Percentiles rank a stretch among this genome's conserved stretches.
phyloP scores from a whole-genome alignment of 768 basidiomycete species.

The Rhodotorula babjevae region DNA sequence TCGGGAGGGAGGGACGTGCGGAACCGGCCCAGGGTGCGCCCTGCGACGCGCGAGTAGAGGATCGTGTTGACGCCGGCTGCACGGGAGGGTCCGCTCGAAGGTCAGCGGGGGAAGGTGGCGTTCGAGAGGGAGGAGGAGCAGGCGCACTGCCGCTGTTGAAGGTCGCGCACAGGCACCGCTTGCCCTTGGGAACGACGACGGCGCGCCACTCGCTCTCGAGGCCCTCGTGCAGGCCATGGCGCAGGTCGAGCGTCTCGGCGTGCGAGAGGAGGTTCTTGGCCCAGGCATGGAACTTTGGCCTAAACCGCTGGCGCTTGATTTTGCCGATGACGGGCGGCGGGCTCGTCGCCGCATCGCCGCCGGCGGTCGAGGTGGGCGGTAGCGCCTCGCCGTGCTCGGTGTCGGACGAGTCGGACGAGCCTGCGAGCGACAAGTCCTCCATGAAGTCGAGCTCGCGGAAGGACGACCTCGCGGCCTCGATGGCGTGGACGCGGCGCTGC shows the following conservation, averaged over 20 bases:
- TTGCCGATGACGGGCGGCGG: slow-evolving; percentile 5
- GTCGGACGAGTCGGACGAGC: background rate
- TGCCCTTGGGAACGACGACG: slow-evolving; percentile 30
- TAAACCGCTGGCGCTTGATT: slow-evolving; percentile 8
- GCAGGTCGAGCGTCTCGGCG: slow-evolving; percentile 32
- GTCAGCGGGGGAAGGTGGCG: background rate
- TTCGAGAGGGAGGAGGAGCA: background rate
- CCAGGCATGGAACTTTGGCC: slow-evolving; percentile 24
- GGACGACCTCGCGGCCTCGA: slow-evolving; percentile 22
- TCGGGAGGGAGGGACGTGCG: slow-evolving; percentile 9
- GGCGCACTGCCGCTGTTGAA: slow-evolving; percentile 10
- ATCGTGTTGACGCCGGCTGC: slow-evolving; percentile 28
- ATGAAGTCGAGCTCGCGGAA: slow-evolving; percentile 22
- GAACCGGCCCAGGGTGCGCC: slow-evolving; percentile 23
- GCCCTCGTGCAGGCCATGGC: slow-evolving; percentile 12
- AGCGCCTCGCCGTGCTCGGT: background rate
- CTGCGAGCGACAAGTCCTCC: slow-evolving; percentile 24
- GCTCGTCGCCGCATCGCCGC: background rate
- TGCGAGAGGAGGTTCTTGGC: slow-evolving; percentile 28
- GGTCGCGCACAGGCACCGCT: slow-evolving; percentile 30
- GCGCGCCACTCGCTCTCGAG: slow-evolving; percentile 19
- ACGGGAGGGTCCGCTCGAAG: too few relatives aligned
- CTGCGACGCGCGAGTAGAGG: slow-evolving; percentile 27
- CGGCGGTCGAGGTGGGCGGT: background rate
- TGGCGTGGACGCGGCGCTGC: slow-evolving; percentile 17